phyloP scores from a whole-genome alignment of 495 filamentous ascomycete genomes.

The Neurospora tetrasperma region DNA sequence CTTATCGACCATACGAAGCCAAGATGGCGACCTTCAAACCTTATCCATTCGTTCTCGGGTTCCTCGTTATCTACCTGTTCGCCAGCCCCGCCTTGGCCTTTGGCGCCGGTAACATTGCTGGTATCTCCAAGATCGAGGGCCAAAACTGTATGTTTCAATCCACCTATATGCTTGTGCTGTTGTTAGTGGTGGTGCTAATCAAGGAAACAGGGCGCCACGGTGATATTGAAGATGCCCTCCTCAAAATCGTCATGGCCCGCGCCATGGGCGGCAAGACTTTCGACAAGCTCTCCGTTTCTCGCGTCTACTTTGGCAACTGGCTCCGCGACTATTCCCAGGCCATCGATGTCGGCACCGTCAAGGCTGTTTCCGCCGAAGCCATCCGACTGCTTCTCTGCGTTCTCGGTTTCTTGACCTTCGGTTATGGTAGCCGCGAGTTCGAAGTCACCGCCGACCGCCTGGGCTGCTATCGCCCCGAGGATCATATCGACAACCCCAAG shows the following conservation, averaged over 20 bases:
- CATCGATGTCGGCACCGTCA: constrained; percentile 80
- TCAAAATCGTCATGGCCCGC: constrained; percentile 63
- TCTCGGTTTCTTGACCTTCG: constrained; percentile 52
- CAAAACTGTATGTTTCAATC: constrained; percentile 49
- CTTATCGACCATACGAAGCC: not conserved
- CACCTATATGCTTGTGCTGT: not conserved
- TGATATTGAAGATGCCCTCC: constrained; percentile 85
- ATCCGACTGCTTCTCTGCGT: constrained; percentile 70
- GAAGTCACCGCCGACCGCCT: constrained; percentile 81
- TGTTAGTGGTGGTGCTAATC: not conserved
- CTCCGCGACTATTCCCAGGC: constrained; percentile 74
- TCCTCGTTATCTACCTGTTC: constrained; percentile 49
- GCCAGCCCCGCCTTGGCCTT: constrained; percentile 64
- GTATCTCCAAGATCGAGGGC: constrained; percentile 68
- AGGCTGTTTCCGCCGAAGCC: constrained; percentile 77
- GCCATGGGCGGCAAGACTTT: constrained; percentile 77
- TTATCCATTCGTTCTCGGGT: constrained; percentile 32
- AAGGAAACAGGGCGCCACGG: constrained; percentile 64
- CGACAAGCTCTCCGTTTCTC: constrained; percentile 73
- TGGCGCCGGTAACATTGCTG: constrained; percentile 76
- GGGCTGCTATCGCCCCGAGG: constrained; percentile 79
- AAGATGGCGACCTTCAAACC: constrained; percentile 33
- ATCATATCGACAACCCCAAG: constrained; percentile 74
- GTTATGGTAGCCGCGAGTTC: constrained; percentile 84
- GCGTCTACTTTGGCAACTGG: constrained; percentile 89